These are phyloP conservation scores for Hortaea werneckii DNA, from an alignment of 2,329 filamentous ascomycete genomes.

Conservation along the genomic window DNA sequence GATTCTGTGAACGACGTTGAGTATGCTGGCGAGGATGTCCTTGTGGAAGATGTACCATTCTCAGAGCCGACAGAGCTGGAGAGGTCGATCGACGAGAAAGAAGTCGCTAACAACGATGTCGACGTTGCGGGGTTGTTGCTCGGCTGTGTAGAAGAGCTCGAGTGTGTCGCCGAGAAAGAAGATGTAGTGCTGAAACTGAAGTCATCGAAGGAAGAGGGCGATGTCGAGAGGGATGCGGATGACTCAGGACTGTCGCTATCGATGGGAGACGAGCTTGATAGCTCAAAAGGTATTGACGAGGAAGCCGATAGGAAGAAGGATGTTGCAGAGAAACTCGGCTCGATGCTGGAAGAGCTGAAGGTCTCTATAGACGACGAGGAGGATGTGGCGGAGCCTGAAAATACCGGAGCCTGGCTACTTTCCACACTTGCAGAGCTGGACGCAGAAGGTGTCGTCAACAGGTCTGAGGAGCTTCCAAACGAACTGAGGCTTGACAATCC, in stretches of 20 bases:
- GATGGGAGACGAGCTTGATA: background rate
- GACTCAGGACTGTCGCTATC: background rate
- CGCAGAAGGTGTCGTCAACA: background rate
- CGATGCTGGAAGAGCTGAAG: background rate
- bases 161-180: background rate
- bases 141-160: background rate
- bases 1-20: too few species aligned
- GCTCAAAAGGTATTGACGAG: too few species aligned
- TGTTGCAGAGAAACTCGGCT: background rate
- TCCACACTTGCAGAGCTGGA: background rate
- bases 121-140: background rate
- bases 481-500: too few species aligned
- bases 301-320: background rate
- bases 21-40: too few species aligned
- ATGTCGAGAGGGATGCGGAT: background rate
- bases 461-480: too few species aligned
- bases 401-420: too few species aligned
- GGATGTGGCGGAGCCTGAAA: background rate
- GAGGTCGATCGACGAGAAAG: too few species aligned
- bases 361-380: background rate
- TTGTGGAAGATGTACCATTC: too few species aligned
- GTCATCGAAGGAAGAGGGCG: background rate
- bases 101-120: too few species aligned
- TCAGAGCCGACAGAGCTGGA: too few species aligned
- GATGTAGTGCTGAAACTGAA: background rate